phyloP scores from a whole-genome alignment of 768 basidiomycete species.

The Auricularia cornea region DNA sequence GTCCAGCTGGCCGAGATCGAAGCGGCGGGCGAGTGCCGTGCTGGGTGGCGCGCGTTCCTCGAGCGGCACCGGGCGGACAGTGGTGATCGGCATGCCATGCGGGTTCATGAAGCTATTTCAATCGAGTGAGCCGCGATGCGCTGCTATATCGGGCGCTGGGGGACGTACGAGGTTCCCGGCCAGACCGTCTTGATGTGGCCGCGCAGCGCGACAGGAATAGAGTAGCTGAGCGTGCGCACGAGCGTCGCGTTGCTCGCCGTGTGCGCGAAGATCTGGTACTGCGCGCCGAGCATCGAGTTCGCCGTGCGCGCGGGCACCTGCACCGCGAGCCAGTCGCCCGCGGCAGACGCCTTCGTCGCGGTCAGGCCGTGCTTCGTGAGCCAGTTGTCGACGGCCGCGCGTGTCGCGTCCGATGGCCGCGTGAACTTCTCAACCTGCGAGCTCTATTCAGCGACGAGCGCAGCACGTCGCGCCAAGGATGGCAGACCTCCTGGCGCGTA shows the following conservation, averaged over 20 bases:
- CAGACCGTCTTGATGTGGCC: neutral
- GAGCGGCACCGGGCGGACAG: neutral
- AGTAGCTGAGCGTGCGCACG: neutral
- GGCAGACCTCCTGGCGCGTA: neutral
- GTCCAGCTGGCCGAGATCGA: neutral
- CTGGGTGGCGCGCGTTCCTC: constrained; percentile 7
- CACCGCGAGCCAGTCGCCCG: constrained; percentile 24
- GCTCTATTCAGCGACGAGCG: neutral
- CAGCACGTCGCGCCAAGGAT: too few relatives aligned
- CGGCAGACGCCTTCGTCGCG: constrained; percentile 14
- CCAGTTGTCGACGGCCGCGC: constrained; percentile 18
- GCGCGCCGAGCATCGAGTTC: constrained; percentile 20
- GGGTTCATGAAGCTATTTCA: neutral
- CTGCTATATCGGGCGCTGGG: neutral
- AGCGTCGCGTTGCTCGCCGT: neutral
- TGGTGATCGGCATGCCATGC: neutral
- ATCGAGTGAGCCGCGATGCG: neutral
- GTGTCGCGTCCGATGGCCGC: constrained; percentile 15
- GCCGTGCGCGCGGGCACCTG: constrained; percentile 19
- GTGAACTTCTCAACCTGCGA: constrained; percentile 23
- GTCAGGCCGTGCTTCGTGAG: constrained; percentile 17
- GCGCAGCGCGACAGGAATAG: neutral
- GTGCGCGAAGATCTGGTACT: constrained; percentile 12
- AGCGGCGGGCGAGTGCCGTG: neutral
- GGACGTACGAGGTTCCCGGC: neutral